Evolutionary conservation across 495 filamentous ascomycete species (phyloP).

Genomic region (Glutinoglossum americanum): DNA sequence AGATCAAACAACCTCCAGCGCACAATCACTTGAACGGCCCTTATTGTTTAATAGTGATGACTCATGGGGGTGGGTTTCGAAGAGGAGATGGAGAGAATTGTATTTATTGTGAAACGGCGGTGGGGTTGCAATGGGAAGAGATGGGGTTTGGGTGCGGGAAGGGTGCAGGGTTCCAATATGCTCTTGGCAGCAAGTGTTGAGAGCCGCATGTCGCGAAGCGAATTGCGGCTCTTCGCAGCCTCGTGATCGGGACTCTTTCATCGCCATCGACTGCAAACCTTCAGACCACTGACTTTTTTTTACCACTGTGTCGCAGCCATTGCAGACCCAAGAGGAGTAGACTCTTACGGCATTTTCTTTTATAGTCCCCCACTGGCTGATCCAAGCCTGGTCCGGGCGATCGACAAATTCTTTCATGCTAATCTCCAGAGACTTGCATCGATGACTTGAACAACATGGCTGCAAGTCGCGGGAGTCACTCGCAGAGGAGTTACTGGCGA

Average conservation of each 20-base stretch:
- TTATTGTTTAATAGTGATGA: not conserved
- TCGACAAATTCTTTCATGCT: not conserved
- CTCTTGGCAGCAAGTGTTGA: not conserved
- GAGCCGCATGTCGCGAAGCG: slow-evolving; percentile 1
- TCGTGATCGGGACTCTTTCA: not conserved
- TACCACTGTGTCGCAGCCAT: not conserved
- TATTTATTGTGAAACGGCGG: too few species aligned
- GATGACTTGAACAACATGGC: not conserved
- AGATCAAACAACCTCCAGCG: not conserved
- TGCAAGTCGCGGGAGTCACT: not conserved
- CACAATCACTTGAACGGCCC: not conserved
- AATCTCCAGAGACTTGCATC: not conserved
- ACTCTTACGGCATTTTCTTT: not conserved
- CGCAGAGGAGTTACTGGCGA: not conserved
- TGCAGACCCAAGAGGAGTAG: not conserved
- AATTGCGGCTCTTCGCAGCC: not conserved
- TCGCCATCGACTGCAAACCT: slow-evolving; percentile 1
- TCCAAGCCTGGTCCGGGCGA: not conserved
- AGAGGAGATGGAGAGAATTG: not conserved
- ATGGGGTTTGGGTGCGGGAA: not conserved
- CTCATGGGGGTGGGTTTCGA: not conserved
- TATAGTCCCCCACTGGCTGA: not conserved
- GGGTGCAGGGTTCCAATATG: not conserved
- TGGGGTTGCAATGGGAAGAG: not conserved
- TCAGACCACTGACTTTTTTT: not conserved